Base-by-base conservation (phyloP, 768 basidiomycete species). In the Mycena rebaudengoi region DNA sequence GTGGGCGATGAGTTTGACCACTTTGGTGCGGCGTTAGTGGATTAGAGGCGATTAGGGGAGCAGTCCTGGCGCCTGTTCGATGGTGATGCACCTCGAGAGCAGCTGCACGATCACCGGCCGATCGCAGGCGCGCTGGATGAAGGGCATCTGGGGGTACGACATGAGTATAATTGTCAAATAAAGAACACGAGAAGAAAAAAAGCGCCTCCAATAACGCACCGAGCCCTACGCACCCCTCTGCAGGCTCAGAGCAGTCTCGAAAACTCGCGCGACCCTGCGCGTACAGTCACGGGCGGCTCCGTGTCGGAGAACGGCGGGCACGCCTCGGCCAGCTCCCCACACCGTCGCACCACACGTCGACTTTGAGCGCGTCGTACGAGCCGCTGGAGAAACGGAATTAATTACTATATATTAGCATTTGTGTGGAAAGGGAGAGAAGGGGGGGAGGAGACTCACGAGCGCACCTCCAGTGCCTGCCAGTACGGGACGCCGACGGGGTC, bases 241-340 rank as follows among this genome's bases (percentile, higher is more conserved):
- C 82, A 18, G 89, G 87, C 45, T 89, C 82, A 8, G 90, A 91
- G 70, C 91, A 84, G 72, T 37, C 78, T 80, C 68, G 94, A 75
- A 75, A 94, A 93, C 23, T 91, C 89, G 70, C 90, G 90, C 71
- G 92, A 91, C 33, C 79, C 45, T 85, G 85, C 49, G 91, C 89
- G 70, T 85, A 91, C 11, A 85, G 74, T 46, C 33, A 94, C 71
- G n/a, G n/a, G 87, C 83, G 8, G 92, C 53, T 86, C 82, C 0
- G 84, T 79, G 57, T 86, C 83, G 4, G 84, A 80, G 71, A 94
- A 94, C 0, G 92, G 92, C 5, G n/a, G n/a, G n/a, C n/a, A n/a
- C n/a, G n/a, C n/a, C n/a, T n/a, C n/a, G n/a, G n/a, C n/a, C 76
- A 91, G 83, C 71, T 94, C 92, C 92, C 92, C 0, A 92, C 92